Conservation (phyloP, 805 yeast genomes). For the Candida oleophila region DNA sequence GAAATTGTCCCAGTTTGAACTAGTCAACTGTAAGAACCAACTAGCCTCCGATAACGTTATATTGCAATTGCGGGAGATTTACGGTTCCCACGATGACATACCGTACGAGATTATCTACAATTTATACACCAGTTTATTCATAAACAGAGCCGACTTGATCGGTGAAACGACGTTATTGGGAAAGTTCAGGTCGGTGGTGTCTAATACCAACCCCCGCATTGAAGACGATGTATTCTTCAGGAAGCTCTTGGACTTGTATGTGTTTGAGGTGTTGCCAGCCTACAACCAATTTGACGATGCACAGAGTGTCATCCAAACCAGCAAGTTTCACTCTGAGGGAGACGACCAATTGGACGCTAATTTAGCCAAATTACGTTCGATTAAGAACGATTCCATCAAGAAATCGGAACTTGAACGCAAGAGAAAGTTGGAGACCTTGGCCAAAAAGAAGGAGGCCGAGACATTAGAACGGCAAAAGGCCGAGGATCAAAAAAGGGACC, state of each 20-base stretch:
- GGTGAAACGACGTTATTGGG: slow-evolving; percentile 9
- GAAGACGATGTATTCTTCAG: slow-evolving; percentile 15
- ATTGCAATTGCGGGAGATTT: slow-evolving; percentile 16
- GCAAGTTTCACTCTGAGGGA: slow-evolving; percentile 10
- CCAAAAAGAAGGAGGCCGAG: slow-evolving; percentile 7
- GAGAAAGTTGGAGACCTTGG: slow-evolving; percentile 9
- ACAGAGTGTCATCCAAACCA: slow-evolving; percentile 21
- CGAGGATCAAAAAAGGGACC: slow-evolving; percentile 17
- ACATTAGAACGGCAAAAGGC: slow-evolving; percentile 13
- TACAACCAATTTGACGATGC: slow-evolving; percentile 28
- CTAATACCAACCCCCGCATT: slow-evolving; percentile 1
- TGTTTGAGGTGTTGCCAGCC: slow-evolving; percentile 35
- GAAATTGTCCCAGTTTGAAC: slow-evolving; percentile 8
- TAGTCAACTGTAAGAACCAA: slow-evolving; percentile 11
- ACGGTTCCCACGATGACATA: slow-evolving; percentile 18
- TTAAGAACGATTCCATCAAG: slow-evolving; percentile 11
- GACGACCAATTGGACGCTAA: slow-evolving; percentile 9
- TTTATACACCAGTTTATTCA: slow-evolving; percentile 26
- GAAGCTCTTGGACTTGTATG: slow-evolving; percentile 30
- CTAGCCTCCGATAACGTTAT: slow-evolving; percentile 18
- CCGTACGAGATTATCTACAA: slow-evolving; percentile 36
- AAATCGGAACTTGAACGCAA: slow-evolving; percentile 10
- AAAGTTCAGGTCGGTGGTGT: slow-evolving; percentile 7
- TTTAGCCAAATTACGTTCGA: slow-evolving; percentile 12
- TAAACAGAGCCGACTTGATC: slow-evolving; percentile 19